A percentile compares a stretch with the other conserved stretches of the same genome.
These are phyloP conservation scores for Teratosphaeria viscida DNA, from an alignment of 2,329 filamentous ascomycete genomes.

Conservation along the genomic window DNA sequence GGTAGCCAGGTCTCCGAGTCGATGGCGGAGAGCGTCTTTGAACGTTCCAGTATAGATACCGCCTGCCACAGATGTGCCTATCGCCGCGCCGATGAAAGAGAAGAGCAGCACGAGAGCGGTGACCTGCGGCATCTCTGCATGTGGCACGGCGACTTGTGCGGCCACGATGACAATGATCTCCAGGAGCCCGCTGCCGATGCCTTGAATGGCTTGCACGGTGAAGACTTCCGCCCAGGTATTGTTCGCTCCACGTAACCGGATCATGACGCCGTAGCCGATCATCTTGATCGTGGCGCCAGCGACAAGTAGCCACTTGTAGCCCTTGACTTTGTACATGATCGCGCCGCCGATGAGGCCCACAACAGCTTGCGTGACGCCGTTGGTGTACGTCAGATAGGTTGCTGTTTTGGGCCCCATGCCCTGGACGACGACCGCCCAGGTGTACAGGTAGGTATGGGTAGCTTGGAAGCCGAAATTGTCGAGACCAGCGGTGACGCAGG, in stretches of 20 bases:
- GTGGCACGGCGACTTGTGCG: slow-evolving; percentile 37
- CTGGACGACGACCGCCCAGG: slow-evolving; percentile 37
- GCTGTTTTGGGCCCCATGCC: slow-evolving; percentile 31
- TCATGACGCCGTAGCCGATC: slow-evolving; percentile 42
- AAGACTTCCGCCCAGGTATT: slow-evolving; percentile 39
- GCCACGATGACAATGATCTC: slow-evolving; percentile 30
- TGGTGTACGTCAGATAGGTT: slow-evolving; percentile 29
- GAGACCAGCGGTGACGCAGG: slow-evolving; percentile 30
- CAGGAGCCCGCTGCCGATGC: slow-evolving; percentile 33
- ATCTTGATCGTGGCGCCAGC: slow-evolving; percentile 33
- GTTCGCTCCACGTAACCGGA: slow-evolving; percentile 35
- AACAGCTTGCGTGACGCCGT: slow-evolving; percentile 30
- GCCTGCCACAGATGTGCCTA: slow-evolving; percentile 35
- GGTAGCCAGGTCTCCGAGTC: slow-evolving; percentile 26
- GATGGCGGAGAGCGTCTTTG: slow-evolving; percentile 26
- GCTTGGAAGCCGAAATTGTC: slow-evolving; percentile 36
- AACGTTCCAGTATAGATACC: slow-evolving; percentile 42
- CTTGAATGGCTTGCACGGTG: slow-evolving; percentile 39
- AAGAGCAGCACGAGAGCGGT: slow-evolving; percentile 37
- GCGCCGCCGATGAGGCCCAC: slow-evolving; percentile 30
- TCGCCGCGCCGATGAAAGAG: slow-evolving; percentile 31
- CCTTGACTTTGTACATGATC: slow-evolving; percentile 33
- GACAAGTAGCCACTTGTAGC: slow-evolving; percentile 40
- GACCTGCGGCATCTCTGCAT: slow-evolving; percentile 38
- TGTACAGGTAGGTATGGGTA: slow-evolving; percentile 41